These are phyloP conservation scores for Lachnellula hyalina DNA, from an alignment of 2,329 filamentous ascomycete genomes.

Conservation along the genomic window DNA sequence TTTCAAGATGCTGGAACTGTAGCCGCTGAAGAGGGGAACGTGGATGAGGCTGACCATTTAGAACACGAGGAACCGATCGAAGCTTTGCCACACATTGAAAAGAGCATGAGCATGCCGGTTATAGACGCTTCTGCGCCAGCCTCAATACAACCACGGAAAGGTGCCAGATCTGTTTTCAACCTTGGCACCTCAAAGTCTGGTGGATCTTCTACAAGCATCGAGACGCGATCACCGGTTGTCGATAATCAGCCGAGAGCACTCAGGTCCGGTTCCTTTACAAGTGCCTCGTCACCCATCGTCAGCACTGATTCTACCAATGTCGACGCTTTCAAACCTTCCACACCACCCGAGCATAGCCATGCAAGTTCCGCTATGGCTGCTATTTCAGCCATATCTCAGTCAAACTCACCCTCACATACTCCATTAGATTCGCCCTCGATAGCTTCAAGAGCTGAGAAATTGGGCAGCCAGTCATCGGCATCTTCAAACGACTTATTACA, in stretches of 20 bases:
- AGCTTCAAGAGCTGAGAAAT: conserved; percentile 35
- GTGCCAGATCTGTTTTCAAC: conserved; percentile 27
- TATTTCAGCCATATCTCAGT: conserved; percentile 55
- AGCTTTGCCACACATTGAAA: conserved; percentile 45
- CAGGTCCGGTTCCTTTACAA: conserved; percentile 58
- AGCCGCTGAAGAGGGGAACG: conserved; percentile 41
- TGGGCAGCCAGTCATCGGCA: conserved; percentile 45
- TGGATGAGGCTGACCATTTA: conserved; percentile 35
- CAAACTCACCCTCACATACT: conserved; percentile 46
- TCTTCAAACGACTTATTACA: conserved; percentile 42
- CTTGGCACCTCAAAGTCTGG: conserved; percentile 28
- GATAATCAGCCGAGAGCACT: conserved; percentile 48
- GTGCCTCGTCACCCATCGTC: conserved; percentile 58
- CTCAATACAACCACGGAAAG: conserved; percentile 48
- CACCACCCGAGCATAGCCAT: conserved; percentile 50
- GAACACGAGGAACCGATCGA: conserved; percentile 33
- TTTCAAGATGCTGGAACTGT: conserved; percentile 35
- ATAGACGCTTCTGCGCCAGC: conserved; percentile 37
- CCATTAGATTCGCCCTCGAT: conserved; percentile 40
- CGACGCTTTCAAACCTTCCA: conserved; percentile 54
- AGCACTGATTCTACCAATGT: conserved; percentile 62
- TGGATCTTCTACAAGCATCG: conserved; percentile 44
- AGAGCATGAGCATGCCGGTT: conserved; percentile 47
- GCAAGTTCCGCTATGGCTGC: conserved; percentile 63
- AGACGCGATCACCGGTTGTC: conserved; percentile 37